Evolutionary conservation across 2,329 filamentous ascomycete genomes (phyloP).

Genomic region (Neurospora sp.): DNA sequence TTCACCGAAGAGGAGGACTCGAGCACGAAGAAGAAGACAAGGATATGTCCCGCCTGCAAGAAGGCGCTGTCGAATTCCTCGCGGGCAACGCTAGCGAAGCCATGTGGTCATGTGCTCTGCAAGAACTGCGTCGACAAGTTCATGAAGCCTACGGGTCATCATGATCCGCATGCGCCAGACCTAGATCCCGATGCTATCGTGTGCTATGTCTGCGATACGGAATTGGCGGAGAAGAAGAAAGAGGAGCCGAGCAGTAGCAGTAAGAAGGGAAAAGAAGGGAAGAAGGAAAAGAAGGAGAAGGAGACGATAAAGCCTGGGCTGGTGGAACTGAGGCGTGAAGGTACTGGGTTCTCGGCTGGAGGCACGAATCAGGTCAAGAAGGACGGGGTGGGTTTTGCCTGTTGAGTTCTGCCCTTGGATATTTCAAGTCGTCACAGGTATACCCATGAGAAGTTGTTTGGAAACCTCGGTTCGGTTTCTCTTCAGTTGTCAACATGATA

Average conservation of each 20-base stretch:
- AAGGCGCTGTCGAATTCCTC: constrained; percentile 75
- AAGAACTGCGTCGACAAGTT: constrained; percentile 77
- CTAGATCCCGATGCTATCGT: constrained; percentile 35
- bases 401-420: constrained; percentile 31
- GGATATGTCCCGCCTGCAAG: constrained; percentile 72
- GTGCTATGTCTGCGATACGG: constrained; percentile 82
- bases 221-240: constrained; percentile 46
- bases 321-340: constrained; percentile 72
- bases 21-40: constrained; percentile 30
- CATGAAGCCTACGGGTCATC: constrained; percentile 48
- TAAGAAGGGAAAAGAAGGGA: constrained; percentile 10
- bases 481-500: neutral
- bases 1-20: constrained; percentile 63
- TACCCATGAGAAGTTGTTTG: neutral
- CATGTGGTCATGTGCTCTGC: constrained; percentile 88
- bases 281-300: constrained; percentile 34
- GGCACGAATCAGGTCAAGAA: constrained; percentile 76
- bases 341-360: constrained; percentile 86
- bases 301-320: constrained; percentile 59
- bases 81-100: constrained; percentile 71
- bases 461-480: neutral
- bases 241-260: constrained; percentile 29
- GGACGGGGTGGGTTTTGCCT: constrained; percentile 71
- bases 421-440: too few species aligned
- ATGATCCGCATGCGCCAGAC: constrained; percentile 51